Base-by-base conservation (phyloP, 768 basidiomycete genomes). In the Rhodotorula paludigena region DNA sequence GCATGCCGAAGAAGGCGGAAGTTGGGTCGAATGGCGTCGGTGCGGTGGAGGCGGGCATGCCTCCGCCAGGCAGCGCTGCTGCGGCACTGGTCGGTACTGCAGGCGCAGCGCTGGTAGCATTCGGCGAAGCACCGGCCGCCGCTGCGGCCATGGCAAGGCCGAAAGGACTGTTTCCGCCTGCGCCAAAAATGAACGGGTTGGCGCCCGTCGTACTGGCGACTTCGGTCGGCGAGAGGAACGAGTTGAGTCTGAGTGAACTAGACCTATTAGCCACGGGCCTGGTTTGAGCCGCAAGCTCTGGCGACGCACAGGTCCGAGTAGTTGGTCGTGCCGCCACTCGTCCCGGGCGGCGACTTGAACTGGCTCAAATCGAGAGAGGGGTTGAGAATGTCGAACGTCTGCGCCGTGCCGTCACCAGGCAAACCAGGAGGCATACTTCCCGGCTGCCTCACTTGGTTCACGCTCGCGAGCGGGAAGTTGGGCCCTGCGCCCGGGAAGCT, bases 171-270 rank as follows among this genome's bases (percentile, higher is more conserved):
- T 10, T 48, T 2, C 47, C n/a, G n/a, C 47, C 47, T 8, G 47
- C 47, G 6, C 30, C 23, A 10, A 54, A 54, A 35, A 25, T 38
- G 36, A 54, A 54, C 8, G 52, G 35, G 25, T 54, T 38, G 14
- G 21, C 35, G 20, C 49, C 49, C 2, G 38, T 3, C n/a, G 38
- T 35, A 21, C 38, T 28, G 1, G 69, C 69, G 12, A 49, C 59
- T 41, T 69, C 63, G 23, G 60, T 65, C 25, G 68, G 68, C 18
- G 69, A 51, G 44, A 71, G 52, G 69, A 71, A 66, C 35, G 69
- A 63, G 48, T 71, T 66, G 56, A 71, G 60, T 18, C 69, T 70
- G 49, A n/a, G 49, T 1, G n/a, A 30, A 55, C 5, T 52, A 42
- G 25, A n/a, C n/a, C n/a, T n/a, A n/a, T 64, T 57, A 38, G 49